phyloP scores from a whole-genome alignment of 306 rosid species.

The Medicago lupulina region DNA sequence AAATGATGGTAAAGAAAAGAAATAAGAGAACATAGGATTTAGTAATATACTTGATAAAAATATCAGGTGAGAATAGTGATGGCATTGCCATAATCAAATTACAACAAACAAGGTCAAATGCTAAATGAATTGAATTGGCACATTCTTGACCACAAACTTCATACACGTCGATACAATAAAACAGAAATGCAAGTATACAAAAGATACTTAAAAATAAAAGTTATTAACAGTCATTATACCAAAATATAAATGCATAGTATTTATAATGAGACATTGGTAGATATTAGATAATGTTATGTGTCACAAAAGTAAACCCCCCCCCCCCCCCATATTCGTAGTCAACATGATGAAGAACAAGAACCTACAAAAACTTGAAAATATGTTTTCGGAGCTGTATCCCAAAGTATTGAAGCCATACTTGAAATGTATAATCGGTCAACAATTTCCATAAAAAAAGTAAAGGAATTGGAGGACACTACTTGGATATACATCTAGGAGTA shows the following conservation, averaged over 20 bases:
- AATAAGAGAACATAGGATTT: conserved; percentile 8
- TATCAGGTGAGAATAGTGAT: conserved; percentile 33
- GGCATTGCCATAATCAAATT: conserved; percentile 29
- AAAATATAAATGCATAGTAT: too few species aligned
- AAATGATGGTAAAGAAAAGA: conserved; percentile 25
- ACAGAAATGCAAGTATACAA: too few species aligned
- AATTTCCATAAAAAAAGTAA: too few species aligned
- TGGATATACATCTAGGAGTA: too few species aligned
- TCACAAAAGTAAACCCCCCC: not conserved
- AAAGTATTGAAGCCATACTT: not conserved
- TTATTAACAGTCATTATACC: too few species aligned
- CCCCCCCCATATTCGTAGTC: not conserved
- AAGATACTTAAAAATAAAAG: too few species aligned
- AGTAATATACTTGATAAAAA: conserved; percentile 22
- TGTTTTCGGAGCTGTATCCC: not conserved
- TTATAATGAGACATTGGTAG: too few species aligned
- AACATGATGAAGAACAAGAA: not conserved
- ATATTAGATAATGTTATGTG: not conserved
- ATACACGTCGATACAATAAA: too few species aligned
- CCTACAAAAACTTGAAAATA: not conserved
- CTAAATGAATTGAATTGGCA: conserved; percentile 23
- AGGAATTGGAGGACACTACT: too few species aligned
- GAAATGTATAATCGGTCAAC: too few species aligned
- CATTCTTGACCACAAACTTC: not conserved
- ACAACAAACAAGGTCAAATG: conserved; percentile 8